Evolutionary conservation across 108 stramenopile species (phyloP).

Genomic region (Cyclotella baltica): DNA sequence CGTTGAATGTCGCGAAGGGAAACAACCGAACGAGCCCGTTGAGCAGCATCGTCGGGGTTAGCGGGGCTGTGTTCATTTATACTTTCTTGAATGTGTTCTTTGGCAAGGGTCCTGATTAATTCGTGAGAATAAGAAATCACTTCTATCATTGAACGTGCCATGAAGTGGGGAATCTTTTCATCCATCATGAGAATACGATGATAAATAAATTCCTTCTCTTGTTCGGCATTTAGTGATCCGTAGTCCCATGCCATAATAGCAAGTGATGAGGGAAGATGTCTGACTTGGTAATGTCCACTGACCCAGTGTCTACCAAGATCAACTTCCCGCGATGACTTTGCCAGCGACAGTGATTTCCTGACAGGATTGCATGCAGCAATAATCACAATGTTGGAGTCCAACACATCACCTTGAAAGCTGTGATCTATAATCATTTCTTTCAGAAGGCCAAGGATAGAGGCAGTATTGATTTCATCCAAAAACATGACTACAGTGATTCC

Average conservation of each 20-base stretch:
- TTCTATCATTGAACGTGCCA: slow-evolving; percentile 31
- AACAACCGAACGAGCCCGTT: slow-evolving; percentile 34
- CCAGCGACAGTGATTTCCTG: slow-evolving; percentile 7
- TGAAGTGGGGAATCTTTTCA: not conserved
- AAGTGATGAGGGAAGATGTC: slow-evolving; percentile 17
- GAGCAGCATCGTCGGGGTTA: slow-evolving; percentile 1
- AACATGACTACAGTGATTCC: slow-evolving; percentile 23
- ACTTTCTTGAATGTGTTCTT: slow-evolving; percentile 27
- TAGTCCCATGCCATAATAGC: slow-evolving; percentile 27
- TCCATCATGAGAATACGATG: slow-evolving; percentile 34
- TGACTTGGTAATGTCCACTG: slow-evolving; percentile 48
- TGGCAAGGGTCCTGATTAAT: slow-evolving; percentile 35
- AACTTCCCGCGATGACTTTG: slow-evolving; percentile 11
- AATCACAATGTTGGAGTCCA: slow-evolving; percentile 36
- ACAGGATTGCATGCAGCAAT: slow-evolving; percentile 47
- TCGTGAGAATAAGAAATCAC: slow-evolving; percentile 36
- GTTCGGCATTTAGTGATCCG: slow-evolving; percentile 33
- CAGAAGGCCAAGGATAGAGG: slow-evolving; percentile 32
- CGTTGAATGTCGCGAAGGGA: slow-evolving; percentile 42
- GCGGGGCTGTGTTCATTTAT: not conserved
- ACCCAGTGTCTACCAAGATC: slow-evolving; percentile 42
- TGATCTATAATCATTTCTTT: slow-evolving; percentile 41
- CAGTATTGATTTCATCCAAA: slow-evolving; percentile 42
- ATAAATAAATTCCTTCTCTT: slow-evolving; percentile 47
- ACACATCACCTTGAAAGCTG: slow-evolving; percentile 17